phyloP scores from a whole-genome alignment of 352 stramenopile genomes.

The Blastocystis sp. region DNA sequence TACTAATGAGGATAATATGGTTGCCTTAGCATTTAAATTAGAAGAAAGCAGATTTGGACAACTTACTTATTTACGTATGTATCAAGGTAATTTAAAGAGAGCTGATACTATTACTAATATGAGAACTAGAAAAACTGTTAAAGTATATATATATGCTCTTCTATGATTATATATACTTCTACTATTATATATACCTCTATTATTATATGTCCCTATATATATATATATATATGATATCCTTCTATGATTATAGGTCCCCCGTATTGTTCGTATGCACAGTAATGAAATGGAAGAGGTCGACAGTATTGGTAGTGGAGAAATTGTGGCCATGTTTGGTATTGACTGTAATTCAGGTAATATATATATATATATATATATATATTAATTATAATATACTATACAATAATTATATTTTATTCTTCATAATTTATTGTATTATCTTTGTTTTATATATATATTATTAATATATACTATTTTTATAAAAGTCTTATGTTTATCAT shows the following conservation, averaged over 20 bases:
- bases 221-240: too few relatives aligned
- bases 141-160: too few relatives aligned
- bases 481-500: too few relatives aligned
- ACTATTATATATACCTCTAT: constrained; percentile 70
- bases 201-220: too few relatives aligned
- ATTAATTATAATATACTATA: too few relatives aligned
- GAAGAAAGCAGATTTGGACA: constrained; percentile 95
- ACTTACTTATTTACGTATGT: constrained; percentile 58
- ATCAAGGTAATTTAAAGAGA: constrained; percentile 58
- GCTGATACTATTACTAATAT: constrained; percentile 64
- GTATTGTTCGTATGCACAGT: constrained; percentile 94
- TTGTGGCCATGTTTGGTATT: constrained; percentile 94
- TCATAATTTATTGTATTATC: too few relatives aligned
- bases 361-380: too few relatives aligned
- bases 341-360: too few relatives aligned
- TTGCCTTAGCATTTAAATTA: constrained; percentile 96
- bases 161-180: too few relatives aligned
- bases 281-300: constrained; percentile 98
- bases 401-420: too few relatives aligned
- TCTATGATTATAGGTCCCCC: constrained; percentile 86
- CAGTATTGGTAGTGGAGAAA: constrained; percentile 71
- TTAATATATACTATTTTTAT: too few relatives aligned
- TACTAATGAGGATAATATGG: constrained; percentile 61
- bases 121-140: constrained; percentile 41
- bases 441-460: too few relatives aligned